Base-by-base conservation (phyloP, 441 rosid genomes). In the Eruca vesicaria region DNA sequence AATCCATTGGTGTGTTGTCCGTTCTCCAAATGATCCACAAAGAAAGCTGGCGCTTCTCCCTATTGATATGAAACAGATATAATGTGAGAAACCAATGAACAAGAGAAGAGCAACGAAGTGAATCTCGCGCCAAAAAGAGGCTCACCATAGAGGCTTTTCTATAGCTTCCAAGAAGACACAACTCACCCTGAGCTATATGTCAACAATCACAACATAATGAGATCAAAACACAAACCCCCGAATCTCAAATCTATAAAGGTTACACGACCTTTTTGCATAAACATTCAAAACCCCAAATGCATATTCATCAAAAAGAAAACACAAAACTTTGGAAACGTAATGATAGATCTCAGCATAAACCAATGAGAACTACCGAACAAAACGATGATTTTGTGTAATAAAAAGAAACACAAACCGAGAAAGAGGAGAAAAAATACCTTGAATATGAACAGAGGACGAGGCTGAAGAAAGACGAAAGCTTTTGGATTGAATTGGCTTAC, bases 31-130 rank as follows among this genome's bases (percentile, higher is more conserved):
- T 80, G 77, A 62, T 83, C 84, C 57, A 71, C 71, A 78, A 73
- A 60, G 80, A 87, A 82, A 77, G 88, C 92, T 65, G 96, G 90
- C 11, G 93, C 95, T 86, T 88, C 88, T 79, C 97, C 97, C 98
- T 95, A 71, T 80, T n/a, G 79, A 28, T 76, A 48, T 15, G 65
- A 62, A 73, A 18, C 68, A 64, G 21, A 57, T 28, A 57, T 28
- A 70, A 74, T 68, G 69, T 73, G 52, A 80, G 66, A 74, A 73
- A 56, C 9, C 59, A 26, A 53, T 78, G 71, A 68, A 36, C 31
- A 28, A 4, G 26, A 18, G 20, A 63, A 36, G 59, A 72, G 78
- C 61, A 70, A 41, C 68, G 62, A 70, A 75, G 66, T 61, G 61
- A 71, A 75, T 71, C 56, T 50, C 73, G 48, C 61, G 62, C 78